Conservation (phyloP, 768 basidiomycete species). For the Suillus plorans region DNA sequence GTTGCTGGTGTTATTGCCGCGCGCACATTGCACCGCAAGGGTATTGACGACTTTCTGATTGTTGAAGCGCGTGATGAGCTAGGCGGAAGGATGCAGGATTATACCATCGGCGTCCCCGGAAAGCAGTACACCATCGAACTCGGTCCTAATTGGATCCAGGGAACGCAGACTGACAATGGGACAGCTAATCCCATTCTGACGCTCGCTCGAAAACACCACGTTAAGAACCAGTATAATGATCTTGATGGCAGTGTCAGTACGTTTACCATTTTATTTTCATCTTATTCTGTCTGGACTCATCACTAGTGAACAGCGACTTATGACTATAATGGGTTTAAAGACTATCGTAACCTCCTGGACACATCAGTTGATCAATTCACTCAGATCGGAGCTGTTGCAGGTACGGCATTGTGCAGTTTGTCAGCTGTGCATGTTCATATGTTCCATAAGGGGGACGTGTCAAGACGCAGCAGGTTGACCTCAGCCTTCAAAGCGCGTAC, state of each 20-base stretch:
- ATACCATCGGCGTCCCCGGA: conserved; percentile 40
- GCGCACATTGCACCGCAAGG: conserved; percentile 51
- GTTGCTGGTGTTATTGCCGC: conserved; percentile 67
- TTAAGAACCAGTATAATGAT: conserved; percentile 46
- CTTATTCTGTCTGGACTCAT: not conserved
- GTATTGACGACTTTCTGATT: conserved; percentile 58
- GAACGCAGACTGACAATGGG: conserved; percentile 47
- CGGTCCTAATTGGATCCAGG: conserved; percentile 65
- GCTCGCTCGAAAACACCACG: conserved; percentile 54
- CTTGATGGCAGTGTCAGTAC: conserved; percentile 44
- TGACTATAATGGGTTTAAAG: conserved; percentile 47
- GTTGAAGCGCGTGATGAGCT: conserved; percentile 59
- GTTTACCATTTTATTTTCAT: conserved; percentile 17
- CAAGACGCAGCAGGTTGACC: conserved; percentile 48
- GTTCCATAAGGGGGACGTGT: conserved; percentile 42
- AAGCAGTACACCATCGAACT: conserved; percentile 48
- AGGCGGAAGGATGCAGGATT: conserved; percentile 59
- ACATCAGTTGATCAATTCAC: conserved; percentile 39
- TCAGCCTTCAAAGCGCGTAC: conserved; percentile 55
- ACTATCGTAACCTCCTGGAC: conserved; percentile 48
- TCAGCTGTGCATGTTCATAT: not conserved
- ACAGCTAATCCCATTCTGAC: conserved; percentile 59
- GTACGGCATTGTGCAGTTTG: conserved; percentile 23
- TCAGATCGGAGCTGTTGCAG: conserved; percentile 43
- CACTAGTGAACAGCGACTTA: conserved; percentile 45